A percentile compares a stretch with the other conserved stretches of the same genome.
Conservation (phyloP, 2,329 filamentous ascomycete genomes). For the Eutypa lata region DNA sequence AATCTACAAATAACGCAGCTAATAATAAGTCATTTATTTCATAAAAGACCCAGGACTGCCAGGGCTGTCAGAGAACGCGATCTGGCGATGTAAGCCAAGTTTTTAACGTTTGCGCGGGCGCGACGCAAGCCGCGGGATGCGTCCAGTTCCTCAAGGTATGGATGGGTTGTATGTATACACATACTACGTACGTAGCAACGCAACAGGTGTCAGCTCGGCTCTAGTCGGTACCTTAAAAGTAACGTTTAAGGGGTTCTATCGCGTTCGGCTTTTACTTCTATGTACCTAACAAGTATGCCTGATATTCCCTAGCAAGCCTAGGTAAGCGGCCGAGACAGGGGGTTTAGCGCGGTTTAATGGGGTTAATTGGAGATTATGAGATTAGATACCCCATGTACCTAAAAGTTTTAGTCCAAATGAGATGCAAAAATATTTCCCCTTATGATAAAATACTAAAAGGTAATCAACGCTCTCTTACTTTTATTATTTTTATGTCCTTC, state of each 20-base stretch:
- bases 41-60: not conserved
- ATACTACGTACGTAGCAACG: too few species aligned
- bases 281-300: too few species aligned
- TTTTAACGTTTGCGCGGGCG: too few species aligned
- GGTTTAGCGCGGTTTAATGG: not conserved
- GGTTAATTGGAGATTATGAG: not conserved
- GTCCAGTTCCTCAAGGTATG: too few species aligned
- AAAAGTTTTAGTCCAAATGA: not conserved
- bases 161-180: too few species aligned
- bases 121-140: too few species aligned
- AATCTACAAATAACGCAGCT: not conserved
- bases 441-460: not conserved
- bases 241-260: too few species aligned
- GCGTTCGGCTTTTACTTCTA: too few species aligned
- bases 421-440: not conserved
- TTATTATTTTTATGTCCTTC: constrained; percentile 7
- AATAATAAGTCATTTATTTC: not conserved
- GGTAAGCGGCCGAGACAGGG: not conserved
- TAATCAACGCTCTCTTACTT: not conserved
- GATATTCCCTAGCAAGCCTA: not conserved
- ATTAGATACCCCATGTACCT: not conserved
- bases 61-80: too few species aligned
- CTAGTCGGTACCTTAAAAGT: too few species aligned
- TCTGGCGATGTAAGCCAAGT: too few species aligned
- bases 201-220: too few species aligned